Evolutionary conservation across 495 filamentous ascomycete species (phyloP).

Genomic region (Amniculicola lignicola): DNA sequence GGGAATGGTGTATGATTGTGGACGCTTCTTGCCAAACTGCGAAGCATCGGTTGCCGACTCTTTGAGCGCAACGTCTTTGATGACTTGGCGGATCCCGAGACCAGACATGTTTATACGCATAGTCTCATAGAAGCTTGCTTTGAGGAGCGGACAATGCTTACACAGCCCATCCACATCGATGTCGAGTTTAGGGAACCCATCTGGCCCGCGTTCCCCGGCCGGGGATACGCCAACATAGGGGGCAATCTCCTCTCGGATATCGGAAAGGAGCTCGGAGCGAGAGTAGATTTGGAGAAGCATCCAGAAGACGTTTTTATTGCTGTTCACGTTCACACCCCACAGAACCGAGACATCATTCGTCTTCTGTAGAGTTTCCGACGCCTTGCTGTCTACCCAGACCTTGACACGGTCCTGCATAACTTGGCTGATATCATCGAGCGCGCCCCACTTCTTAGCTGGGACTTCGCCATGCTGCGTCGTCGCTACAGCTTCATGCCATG

Average conservation of each 20-base stretch:
- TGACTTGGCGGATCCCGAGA: constrained; percentile 17
- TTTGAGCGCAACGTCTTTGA: constrained; percentile 3
- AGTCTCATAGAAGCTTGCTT: constrained; percentile 18
- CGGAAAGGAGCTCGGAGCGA: constrained; percentile 13
- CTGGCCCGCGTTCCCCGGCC: constrained; percentile 1
- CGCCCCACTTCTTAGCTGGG: background rate
- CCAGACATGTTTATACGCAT: constrained; percentile 25
- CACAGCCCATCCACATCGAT: constrained; percentile 19
- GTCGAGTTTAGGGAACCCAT: constrained; percentile 8
- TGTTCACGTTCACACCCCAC: constrained; percentile 23
- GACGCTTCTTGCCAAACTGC: constrained; percentile 16
- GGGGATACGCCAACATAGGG: constrained; percentile 11
- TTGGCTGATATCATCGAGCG: constrained; percentile 5
- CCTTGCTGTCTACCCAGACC: constrained; percentile 5
- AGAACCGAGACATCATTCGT: constrained; percentile 17
- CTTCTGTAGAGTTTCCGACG: constrained; percentile 1
- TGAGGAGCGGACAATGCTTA: constrained; percentile 18
- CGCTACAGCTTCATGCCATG: constrained; percentile 13
- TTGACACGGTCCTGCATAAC: constrained; percentile 17
- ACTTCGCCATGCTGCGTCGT: constrained; percentile 5
- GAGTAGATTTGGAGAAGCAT: constrained; percentile 32
- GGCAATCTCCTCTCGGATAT: constrained; percentile 26
- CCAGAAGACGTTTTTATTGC: constrained; percentile 34
- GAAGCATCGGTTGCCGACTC: constrained; percentile 14
- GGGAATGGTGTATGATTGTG: constrained; percentile 16